phyloP scores from a whole-genome alignment of 2,329 filamentous ascomycete genomes.

The Trichoderma sp. region DNA sequence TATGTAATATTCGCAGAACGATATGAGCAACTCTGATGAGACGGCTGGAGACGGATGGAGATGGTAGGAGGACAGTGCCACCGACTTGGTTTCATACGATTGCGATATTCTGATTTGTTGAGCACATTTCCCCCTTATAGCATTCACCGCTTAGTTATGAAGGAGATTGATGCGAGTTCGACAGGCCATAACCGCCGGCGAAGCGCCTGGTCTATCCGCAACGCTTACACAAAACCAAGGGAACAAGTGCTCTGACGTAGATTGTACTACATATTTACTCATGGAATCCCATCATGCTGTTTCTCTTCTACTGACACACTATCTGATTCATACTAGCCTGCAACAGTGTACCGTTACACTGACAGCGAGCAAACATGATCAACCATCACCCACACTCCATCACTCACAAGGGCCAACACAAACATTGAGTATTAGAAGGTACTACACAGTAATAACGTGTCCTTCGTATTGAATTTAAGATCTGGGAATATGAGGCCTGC shows the following conservation, averaged over 20 bases:
- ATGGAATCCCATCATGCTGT: not conserved
- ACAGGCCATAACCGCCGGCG: not conserved
- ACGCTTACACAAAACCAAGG: not conserved
- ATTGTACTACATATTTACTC: not conserved
- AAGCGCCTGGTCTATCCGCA: not conserved
- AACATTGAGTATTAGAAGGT: too few relatives aligned
- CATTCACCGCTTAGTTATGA: too few relatives aligned
- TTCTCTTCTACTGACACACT: not conserved
- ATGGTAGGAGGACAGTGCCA: not conserved
- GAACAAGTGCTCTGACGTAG: not conserved
- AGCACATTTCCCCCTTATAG: not conserved
- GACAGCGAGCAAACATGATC: not conserved
- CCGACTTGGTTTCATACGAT: not conserved
- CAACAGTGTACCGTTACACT: not conserved
- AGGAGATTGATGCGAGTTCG: too few relatives aligned
- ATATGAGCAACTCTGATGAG: not conserved
- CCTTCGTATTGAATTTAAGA: slow-evolving; percentile 6
- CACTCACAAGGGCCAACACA: not conserved
- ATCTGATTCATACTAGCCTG: not conserved
- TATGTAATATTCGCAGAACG: not conserved
- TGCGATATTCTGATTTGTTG: not conserved
- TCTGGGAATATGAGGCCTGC: slow-evolving; percentile 12
- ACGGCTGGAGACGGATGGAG: not conserved
- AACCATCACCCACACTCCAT: not conserved
- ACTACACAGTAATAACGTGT: not conserved